Percentiles rank a stretch among this genome's conserved stretches.
phyloP scores from a whole-genome alignment of 768 basidiomycete species.

The Filobasidium floriforme region DNA sequence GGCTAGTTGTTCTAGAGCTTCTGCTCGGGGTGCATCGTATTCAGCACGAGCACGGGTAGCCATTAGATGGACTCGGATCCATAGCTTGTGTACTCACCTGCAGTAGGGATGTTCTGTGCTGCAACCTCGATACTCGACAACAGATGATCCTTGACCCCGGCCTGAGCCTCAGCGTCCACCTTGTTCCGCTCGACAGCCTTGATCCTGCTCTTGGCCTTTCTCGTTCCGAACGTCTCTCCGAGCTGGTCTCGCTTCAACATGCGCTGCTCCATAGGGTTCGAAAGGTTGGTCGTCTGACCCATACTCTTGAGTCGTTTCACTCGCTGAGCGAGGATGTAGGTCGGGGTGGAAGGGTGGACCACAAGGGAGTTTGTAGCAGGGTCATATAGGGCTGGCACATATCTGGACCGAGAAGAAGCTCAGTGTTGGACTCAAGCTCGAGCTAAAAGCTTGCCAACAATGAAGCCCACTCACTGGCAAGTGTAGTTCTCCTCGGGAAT shows the following conservation, averaged over 20 bases:
- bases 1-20: neutral
- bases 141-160: constrained; percentile 69
- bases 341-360: constrained; percentile 55
- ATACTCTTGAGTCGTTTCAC: constrained; percentile 70
- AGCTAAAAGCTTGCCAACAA: neutral
- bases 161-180: constrained; percentile 81
- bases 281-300: neutral
- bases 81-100: constrained; percentile 58
- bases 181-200: constrained; percentile 78
- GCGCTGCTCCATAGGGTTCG: constrained; percentile 43
- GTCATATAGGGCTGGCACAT: constrained; percentile 75
- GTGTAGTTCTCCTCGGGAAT: constrained; percentile 51
- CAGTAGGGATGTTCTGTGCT: constrained; percentile 60
- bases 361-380: constrained; percentile 64
- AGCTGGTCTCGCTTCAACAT: constrained; percentile 65
- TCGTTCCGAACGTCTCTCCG: constrained; percentile 88
- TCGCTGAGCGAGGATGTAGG: constrained; percentile 60
- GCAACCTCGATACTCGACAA: constrained; percentile 74
- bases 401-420: constrained; percentile 48
- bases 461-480: constrained; percentile 57
- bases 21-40: neutral
- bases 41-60: neutral
- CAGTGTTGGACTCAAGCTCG: neutral
- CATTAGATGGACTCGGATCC: neutral
- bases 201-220: constrained; percentile 82